Conservation (phyloP, 2,329 filamentous ascomycete species). For the Colletotrichum aenigma region DNA sequence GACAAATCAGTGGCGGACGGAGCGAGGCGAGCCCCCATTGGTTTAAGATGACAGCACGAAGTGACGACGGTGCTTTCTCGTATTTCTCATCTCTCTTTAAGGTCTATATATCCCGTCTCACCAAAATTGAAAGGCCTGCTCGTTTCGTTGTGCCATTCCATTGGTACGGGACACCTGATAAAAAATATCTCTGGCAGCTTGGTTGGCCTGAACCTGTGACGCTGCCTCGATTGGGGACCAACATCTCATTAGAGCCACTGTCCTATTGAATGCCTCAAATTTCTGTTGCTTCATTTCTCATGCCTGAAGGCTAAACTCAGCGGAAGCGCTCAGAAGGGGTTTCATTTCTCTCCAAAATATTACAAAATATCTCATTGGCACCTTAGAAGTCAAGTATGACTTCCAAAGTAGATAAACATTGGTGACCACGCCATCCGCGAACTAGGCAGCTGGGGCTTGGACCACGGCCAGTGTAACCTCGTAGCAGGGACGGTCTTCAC, state of each 20-base stretch:
- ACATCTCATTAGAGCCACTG: no score
- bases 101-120: neutral
- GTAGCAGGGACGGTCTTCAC: slow-evolving; percentile 5
- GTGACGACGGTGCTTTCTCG: neutral
- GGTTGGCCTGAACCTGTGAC: no score
- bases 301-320: neutral
- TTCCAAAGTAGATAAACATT: neutral
- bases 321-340: neutral
- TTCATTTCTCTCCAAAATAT: no score
- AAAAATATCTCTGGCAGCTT: no score
- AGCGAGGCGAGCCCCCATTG: slow-evolving; percentile 35
- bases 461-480: neutral
- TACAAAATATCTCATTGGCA: neutral
- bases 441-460: neutral
- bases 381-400: neutral
- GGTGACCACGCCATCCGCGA: neutral
- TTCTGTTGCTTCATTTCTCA: neutral
- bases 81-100: neutral
- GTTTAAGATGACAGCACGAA: slow-evolving; percentile 22
- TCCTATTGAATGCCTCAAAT: neutral
- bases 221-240: no score
- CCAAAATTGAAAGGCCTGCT: neutral
- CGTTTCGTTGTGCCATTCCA: neutral
- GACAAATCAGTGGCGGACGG: slow-evolving; percentile 38
- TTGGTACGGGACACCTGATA: no score